phyloP scores from a whole-genome alignment of 2,329 filamentous ascomycete genomes.

The Elsinoe fawcettii region DNA sequence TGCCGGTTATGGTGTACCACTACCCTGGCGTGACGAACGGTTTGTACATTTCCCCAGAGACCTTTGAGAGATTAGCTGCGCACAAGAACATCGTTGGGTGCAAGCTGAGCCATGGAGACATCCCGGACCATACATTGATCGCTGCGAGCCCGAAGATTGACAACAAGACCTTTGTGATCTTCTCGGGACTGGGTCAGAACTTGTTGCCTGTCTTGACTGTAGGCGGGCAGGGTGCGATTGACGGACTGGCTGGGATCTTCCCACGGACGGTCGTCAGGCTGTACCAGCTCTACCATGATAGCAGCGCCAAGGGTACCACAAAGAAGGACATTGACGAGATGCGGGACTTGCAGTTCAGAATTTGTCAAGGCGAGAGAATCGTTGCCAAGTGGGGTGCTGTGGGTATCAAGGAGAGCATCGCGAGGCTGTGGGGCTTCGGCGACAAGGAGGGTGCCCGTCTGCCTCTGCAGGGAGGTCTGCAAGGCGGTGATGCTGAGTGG shows the following conservation, averaged over 20 bases:
- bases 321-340: constrained; percentile 42
- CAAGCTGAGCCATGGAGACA: constrained; percentile 61
- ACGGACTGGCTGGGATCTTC: constrained; percentile 58
- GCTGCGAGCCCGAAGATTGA: constrained; percentile 53
- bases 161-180: constrained; percentile 51
- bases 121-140: constrained; percentile 57
- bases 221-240: constrained; percentile 58
- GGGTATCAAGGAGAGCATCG: constrained; percentile 58
- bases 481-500: constrained; percentile 52
- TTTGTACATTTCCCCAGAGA: constrained; percentile 50
- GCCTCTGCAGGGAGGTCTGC: constrained; percentile 51
- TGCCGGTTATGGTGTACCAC: constrained; percentile 58
- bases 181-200: constrained; percentile 59
- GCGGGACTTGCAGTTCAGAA: constrained; percentile 51
- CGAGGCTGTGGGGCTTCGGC: constrained; percentile 52
- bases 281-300: constrained; percentile 43
- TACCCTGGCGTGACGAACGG: constrained; percentile 62
- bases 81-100: constrained; percentile 62
- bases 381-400: constrained; percentile 54
- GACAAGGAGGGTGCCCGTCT: constrained; percentile 52
- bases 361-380: constrained; percentile 55
- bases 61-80: constrained; percentile 50
- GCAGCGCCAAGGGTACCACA: constrained; percentile 33
- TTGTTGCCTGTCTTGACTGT: constrained; percentile 55
- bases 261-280: constrained; percentile 54